Percentiles rank a stretch among this genome's conserved stretches.
Conservation (phyloP, 73 alveolate genomes). For the Paramecium octaurelia region DNA sequence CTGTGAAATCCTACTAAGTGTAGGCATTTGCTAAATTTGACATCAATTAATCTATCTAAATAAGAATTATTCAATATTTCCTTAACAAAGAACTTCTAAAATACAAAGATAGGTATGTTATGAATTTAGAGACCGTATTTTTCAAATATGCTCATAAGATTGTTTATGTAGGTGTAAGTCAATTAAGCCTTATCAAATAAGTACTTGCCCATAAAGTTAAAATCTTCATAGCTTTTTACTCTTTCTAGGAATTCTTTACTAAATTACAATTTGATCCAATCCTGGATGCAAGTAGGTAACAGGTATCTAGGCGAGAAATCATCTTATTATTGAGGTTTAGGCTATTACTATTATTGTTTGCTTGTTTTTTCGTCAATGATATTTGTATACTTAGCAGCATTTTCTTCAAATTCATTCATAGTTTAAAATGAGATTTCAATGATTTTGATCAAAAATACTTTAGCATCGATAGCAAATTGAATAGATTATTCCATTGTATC, state of each 20-base stretch:
- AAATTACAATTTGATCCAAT: slow-evolving; percentile 56
- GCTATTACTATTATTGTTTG: slow-evolving; percentile 1
- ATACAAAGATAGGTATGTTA: slow-evolving; percentile 43
- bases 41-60: slow-evolving; percentile 35
- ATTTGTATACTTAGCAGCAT: slow-evolving; percentile 56
- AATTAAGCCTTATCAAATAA: slow-evolving; percentile 58
- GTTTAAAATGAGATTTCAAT: slow-evolving; percentile 60
- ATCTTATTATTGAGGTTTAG: neutral
- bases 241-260: slow-evolving; percentile 46
- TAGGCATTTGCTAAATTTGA: slow-evolving; percentile 45
- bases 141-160: slow-evolving; percentile 46
- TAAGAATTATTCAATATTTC: slow-evolving; percentile 43
- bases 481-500: slow-evolving; percentile 82
- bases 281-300: slow-evolving; percentile 38
- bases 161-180: slow-evolving; percentile 52
- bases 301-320: slow-evolving; percentile 49
- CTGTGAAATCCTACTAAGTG: slow-evolving; percentile 54
- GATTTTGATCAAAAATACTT: slow-evolving; percentile 51
- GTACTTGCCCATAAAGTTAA: slow-evolving; percentile 58
- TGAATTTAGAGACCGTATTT: slow-evolving; percentile 49
- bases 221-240: slow-evolving; percentile 59
- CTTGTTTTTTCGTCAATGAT: slow-evolving; percentile 51
- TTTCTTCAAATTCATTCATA: slow-evolving; percentile 54
- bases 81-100: slow-evolving; percentile 56
- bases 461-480: slow-evolving; percentile 73